These are phyloP conservation scores for Stipa capillata DNA, from an alignment of 176 grass and related monocot genomes.

Conservation along the genomic window DNA sequence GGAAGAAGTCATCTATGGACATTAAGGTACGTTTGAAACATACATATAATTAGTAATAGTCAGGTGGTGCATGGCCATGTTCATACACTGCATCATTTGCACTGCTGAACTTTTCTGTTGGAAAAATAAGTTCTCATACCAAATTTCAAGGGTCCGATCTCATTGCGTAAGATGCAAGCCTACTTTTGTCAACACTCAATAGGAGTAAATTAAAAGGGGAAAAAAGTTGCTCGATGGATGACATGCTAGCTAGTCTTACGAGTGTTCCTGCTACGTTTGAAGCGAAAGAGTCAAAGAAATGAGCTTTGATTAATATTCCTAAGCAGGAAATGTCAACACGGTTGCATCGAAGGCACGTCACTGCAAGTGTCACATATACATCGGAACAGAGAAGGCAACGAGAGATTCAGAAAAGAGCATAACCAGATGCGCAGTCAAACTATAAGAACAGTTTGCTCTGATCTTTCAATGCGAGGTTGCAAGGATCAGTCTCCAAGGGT, in stretches of 20 bases:
- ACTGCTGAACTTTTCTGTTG: neutral
- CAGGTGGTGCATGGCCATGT: neutral
- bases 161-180: neutral
- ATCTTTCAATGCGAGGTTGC: neutral
- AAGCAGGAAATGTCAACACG: slow-evolving; percentile 31
- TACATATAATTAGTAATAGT: too few relatives aligned
- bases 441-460: neutral
- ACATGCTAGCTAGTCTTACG: too few relatives aligned
- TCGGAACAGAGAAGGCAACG: neutral
- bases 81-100: neutral
- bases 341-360: slow-evolving; percentile 26
- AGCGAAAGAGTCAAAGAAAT: slow-evolving; percentile 13
- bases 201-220: neutral
- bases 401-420: neutral
- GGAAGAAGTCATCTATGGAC: neutral
- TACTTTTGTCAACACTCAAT: neutral
- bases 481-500: too few relatives aligned
- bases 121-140: neutral
- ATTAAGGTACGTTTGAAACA: neutral
- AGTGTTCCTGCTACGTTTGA: neutral
- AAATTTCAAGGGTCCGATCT: neutral
- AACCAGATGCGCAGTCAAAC: neutral
- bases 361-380: neutral
- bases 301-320: neutral
- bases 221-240: neutral